A percentile compares a stretch with the other conserved stretches of the same genome.
These are phyloP conservation scores for Solioccasus polychromus DNA, from an alignment of 768 basidiomycete genomes.

Conservation along the genomic window DNA sequence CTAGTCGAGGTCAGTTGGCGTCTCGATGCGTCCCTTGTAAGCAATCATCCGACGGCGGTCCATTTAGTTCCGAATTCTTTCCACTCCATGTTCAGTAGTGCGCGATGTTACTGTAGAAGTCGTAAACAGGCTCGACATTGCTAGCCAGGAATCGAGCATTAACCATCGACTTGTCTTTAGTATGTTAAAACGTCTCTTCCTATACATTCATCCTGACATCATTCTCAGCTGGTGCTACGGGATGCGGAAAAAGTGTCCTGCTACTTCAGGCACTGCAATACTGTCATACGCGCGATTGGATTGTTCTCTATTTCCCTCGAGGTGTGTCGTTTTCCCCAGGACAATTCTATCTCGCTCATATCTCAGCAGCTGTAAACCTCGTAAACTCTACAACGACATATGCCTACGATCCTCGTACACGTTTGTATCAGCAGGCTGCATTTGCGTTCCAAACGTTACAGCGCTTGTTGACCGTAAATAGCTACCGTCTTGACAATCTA, in stretches of 20 bases:
- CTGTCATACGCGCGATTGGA: conserved; percentile 62
- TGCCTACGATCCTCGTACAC: conserved; percentile 70
- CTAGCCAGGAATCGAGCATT: conserved; percentile 46
- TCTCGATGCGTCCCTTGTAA: not conserved
- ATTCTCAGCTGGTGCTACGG: conserved; percentile 61
- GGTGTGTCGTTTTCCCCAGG: conserved; percentile 41
- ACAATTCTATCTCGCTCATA: not conserved
- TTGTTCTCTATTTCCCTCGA: conserved; percentile 83
- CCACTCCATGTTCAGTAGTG: conserved; percentile 69
- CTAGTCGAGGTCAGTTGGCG: conserved; percentile 61
- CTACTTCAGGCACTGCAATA: conserved; percentile 77
- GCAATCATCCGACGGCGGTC: not conserved
- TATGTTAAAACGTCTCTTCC: conserved; percentile 33
- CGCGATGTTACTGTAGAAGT: conserved; percentile 62
- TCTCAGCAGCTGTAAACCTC: conserved; percentile 45
- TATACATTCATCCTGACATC: conserved; percentile 1
- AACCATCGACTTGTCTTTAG: conserved; percentile 63
- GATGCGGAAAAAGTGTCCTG: conserved; percentile 79
- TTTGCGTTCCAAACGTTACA: conserved; percentile 63
- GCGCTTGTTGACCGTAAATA: conserved; percentile 61
- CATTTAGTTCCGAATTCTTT: conserved; percentile 63
- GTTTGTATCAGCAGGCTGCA: conserved; percentile 71
- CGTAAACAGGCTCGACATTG: conserved; percentile 49
- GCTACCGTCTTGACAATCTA: conserved; percentile 39
- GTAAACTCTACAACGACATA: conserved; percentile 76